A percentile compares a stretch with the other conserved stretches of the same genome.
These are phyloP conservation scores for Thielaviopsis populi DNA, from an alignment of 2,329 filamentous ascomycete genomes.

Conservation along the genomic window DNA sequence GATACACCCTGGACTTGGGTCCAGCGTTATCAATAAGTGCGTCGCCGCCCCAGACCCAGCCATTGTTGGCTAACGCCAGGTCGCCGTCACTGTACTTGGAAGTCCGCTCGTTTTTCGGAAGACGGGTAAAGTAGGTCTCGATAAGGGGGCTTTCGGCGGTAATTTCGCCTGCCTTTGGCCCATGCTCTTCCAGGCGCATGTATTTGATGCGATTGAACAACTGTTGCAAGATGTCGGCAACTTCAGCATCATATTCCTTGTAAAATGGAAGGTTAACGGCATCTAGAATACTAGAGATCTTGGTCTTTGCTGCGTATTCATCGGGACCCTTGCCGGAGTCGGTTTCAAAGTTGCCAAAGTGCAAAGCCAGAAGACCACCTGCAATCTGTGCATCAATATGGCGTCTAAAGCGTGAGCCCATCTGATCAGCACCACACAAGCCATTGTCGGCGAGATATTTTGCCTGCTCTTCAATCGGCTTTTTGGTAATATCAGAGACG, in stretches of 20 bases:
- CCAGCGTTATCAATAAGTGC: constrained; percentile 89
- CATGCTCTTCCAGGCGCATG: constrained; percentile 78
- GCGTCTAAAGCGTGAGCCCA: constrained; percentile 69
- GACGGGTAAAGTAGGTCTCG: constrained; percentile 85
- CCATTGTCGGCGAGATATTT: constrained; percentile 54
- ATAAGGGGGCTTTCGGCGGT: constrained; percentile 65
- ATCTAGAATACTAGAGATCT: constrained; percentile 53
- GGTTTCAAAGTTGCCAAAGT: constrained; percentile 35
- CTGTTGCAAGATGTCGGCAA: constrained; percentile 72
- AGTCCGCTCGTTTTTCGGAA: constrained; percentile 66
- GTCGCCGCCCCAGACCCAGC: constrained; percentile 97
- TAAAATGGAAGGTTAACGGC: constrained; percentile 81
- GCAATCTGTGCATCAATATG: constrained; percentile 52
- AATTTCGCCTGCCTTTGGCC: constrained; percentile 72
- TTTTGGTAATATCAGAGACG: constrained; percentile 19
- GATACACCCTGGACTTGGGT: constrained; percentile 74
- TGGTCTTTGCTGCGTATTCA: constrained; percentile 31
- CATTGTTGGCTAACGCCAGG: constrained; percentile 81
- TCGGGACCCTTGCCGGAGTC: constrained; percentile 28
- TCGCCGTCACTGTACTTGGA: constrained; percentile 60
- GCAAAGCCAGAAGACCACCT: constrained; percentile 31
- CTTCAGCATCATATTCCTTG: constrained; percentile 76
- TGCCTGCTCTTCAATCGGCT: constrained; percentile 30
- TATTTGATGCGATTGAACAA: constrained; percentile 93
- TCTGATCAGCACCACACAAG: constrained; percentile 52